Base-by-base conservation (phyloP, 2,329 filamentous ascomycete genomes). In the Diaporthe citrichinensis region DNA sequence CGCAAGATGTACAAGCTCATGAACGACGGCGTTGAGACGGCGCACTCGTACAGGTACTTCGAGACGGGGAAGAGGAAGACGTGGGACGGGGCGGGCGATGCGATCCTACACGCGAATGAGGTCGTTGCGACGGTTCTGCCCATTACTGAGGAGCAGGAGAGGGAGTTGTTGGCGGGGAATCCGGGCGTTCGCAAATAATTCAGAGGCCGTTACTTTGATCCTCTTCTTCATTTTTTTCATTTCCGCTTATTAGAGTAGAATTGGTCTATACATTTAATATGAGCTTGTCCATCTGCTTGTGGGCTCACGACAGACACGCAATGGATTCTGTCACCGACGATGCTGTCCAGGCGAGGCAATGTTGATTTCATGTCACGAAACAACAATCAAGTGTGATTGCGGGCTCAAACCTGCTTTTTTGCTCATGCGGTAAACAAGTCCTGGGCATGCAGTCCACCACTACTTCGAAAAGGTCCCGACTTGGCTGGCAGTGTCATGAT, bases 41-140 rank as follows among this genome's bases (percentile, higher is more conserved):
- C 77, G 8, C 77, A 78, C 49, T 69, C 76, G 41, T 78, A 76
- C 31, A 51, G 69, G 12, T 73, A 74, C 7, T 78, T 78, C 39
- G 77, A 78, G 58, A 78, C 76, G 20, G 77, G 76, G 0, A 78
- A 78, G 77, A 55, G 77, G 31, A 75, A 74, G 73, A 73, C 71
- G 20, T 78, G 77, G 77, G 75, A 76, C 1, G 77, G 77, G 23
- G 77, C 77, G 3, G 51, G 34, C 46, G 72, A 73, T 20, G 77
- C 76, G 20, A 78, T 78, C 23, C 25, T 76, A 67, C 77, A 67
- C 44, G 74, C 76, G 23, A 77, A 78, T 12, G 72, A 74, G 67
- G 72, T 67, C 15, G 41, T 69, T 25, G 71, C 65, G 28, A 39
- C 25, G 34, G 75, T 74, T 0, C 25, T 76, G 58, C 75, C 75